Percentiles rank a stretch among this genome's conserved stretches.
These are phyloP conservation scores for Hemisphaericaspora xylanilytica DNA, from an alignment of 1,139 yeast genomes.

Conservation along the genomic window DNA sequence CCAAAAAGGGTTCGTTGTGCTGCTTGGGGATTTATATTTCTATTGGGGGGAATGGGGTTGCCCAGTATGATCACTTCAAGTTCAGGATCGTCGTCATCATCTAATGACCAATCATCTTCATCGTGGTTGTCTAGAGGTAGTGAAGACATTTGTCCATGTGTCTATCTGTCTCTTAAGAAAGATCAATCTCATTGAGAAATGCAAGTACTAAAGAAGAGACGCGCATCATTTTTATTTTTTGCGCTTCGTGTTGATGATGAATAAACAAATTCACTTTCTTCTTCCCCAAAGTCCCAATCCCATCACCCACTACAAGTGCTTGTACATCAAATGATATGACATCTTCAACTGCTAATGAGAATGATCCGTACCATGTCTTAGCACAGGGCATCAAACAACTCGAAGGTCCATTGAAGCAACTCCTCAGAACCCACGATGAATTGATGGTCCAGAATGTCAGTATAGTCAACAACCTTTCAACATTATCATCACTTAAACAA, in stretches of 20 bases:
- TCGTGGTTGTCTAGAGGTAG: slow-evolving; percentile 10
- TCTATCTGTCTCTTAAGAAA: too few species aligned
- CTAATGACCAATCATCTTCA: slow-evolving; percentile 13
- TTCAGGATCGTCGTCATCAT: slow-evolving; percentile 17
- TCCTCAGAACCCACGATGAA: slow-evolving; percentile 28
- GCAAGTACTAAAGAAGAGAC: slow-evolving; percentile 2
- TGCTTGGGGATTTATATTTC: too few species aligned
- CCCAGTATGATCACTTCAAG: slow-evolving; percentile 12
- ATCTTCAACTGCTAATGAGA: neutral
- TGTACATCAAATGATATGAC: neutral
- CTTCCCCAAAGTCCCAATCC: neutral
- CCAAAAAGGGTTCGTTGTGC: slow-evolving; percentile 10
- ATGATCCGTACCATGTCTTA: slow-evolving; percentile 25
- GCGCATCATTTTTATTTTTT: neutral
- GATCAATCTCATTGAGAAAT: too few species aligned
- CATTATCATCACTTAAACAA: slow-evolving; percentile 13
- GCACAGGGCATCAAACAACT: slow-evolving; percentile 21
- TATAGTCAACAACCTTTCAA: slow-evolving; percentile 23
- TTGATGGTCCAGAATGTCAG: slow-evolving; percentile 26
- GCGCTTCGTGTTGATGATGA: too few species aligned
- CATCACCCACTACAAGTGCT: too few species aligned
- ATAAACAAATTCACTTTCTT: too few species aligned
- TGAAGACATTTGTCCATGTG: slow-evolving; percentile 4
- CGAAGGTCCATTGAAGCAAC: slow-evolving; percentile 21
- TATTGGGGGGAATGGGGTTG: too few species aligned